Evolutionary conservation across 192 early-diverging fungal genomes (phyloP), one percentile per base, ranked within the genome.

Genomic region (Coemansia sp.): DNA sequence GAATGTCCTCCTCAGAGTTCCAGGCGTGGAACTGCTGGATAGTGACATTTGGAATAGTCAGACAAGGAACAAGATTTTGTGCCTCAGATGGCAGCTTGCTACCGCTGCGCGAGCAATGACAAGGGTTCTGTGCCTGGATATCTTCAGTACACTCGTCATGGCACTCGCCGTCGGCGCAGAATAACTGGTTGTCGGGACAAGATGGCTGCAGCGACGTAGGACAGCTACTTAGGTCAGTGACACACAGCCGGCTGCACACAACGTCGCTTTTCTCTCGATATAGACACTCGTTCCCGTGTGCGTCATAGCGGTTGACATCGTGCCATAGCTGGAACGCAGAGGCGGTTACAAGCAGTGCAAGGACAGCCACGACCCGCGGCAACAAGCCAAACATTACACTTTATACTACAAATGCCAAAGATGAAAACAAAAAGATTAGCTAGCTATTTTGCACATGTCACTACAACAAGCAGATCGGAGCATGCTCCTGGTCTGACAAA

Each of bases 111-210:
- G 39, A 41, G 39, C 39, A 41, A 16, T 41, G 39, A 11, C 39
- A 41, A 11, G 39, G 39, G 39, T 41, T 41, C 39, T 41, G 39
- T 16, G 39, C 39, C 39, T 41, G 39, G 12, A 41, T 41, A 14
- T 41, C 39, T 2, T 41, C 39, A 16, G 39, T 41, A 1, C 39
- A 41, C 39, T 41, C 39, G 39, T 41, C 39, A 16, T 41, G 27
- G 56, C 85, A 87, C 9, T 75, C 47, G 5, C 85, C 84, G 58
- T 87, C 84, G 1, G 68, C 68, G 54, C 85, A 87, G 19, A 84
- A 73, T 1, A 23, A 6, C 59, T 71, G 71, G 7, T 64, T 72
- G 1, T 38, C 9, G 5, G 76, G 65, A 32, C 85, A 87, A 3
- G 41, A 39, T 16, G 75, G 68, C 45, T 48, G 63, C 54, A 83